Conservation (phyloP, 805 yeast species). For the Starmerella tilneyi region DNA sequence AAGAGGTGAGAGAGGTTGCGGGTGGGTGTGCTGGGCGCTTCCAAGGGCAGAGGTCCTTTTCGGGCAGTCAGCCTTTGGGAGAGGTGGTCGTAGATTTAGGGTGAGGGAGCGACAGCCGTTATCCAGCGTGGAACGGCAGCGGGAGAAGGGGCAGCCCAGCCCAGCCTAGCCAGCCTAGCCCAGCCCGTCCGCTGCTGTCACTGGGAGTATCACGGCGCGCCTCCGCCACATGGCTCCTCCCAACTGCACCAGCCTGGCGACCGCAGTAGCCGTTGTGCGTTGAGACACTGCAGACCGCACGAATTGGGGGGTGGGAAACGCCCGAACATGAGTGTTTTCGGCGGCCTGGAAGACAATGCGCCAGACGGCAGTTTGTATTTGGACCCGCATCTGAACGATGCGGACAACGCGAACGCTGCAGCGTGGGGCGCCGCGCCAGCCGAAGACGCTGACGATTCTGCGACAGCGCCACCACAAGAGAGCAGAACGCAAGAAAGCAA, state of each 20-base stretch:
- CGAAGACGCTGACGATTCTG: background rate
- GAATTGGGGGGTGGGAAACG: too few relatives aligned
- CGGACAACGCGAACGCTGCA: background rate
- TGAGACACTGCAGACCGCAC: background rate
- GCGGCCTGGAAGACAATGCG: slow-evolving; percentile 27
- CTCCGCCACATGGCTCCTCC: background rate
- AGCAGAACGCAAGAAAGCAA: background rate
- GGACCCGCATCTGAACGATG: background rate
- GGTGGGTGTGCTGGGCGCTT: background rate
- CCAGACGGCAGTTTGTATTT: slow-evolving; percentile 23
- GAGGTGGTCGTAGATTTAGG: background rate
- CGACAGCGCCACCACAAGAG: too few relatives aligned
- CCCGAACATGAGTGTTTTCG: slow-evolving; percentile 27
- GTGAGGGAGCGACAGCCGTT: background rate
- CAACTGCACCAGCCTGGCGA: background rate
- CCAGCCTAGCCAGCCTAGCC: too few relatives aligned
- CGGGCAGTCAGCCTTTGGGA: background rate
- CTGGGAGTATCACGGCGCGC: background rate
- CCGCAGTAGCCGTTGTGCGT: background rate
- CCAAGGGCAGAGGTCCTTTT: slow-evolving; percentile 1
- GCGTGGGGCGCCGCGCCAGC: background rate
- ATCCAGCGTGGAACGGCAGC: too few relatives aligned
- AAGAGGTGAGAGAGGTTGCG: background rate
- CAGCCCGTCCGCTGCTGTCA: too few relatives aligned
- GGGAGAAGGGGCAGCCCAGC: too few relatives aligned